Percentiles rank a stretch among this genome's conserved stretches.
Evolutionary conservation across 345 rosid genomes (phyloP).

Genomic region (Populus davidiana): DNA sequence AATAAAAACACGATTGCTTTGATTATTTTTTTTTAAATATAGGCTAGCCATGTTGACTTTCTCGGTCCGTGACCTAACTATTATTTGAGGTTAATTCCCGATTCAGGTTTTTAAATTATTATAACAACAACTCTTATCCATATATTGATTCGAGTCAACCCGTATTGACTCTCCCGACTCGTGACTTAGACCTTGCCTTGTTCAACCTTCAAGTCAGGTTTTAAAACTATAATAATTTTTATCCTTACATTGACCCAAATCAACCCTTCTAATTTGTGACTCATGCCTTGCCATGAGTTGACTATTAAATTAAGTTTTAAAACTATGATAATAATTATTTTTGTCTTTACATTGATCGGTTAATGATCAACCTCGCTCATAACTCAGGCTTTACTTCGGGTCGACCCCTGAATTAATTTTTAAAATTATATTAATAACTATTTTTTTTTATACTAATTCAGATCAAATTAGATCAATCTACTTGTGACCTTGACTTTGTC

Average conservation of each 20-base stretch:
- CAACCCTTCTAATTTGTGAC: accelerated
- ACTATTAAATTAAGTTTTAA: accelerated
- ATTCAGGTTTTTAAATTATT: too few relatives aligned
- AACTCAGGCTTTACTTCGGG: accelerated
- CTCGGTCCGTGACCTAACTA: accelerated
- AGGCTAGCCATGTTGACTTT: accelerated
- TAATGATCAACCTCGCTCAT: accelerated
- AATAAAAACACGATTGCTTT: too few relatives aligned
- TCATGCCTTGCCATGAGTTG: accelerated
- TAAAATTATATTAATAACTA: too few relatives aligned
- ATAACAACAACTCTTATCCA: too few relatives aligned
- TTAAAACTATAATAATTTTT: too few relatives aligned
- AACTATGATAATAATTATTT: too few relatives aligned
- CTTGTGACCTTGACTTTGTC: accelerated
- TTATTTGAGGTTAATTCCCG: accelerated
- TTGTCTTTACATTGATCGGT: too few relatives aligned
- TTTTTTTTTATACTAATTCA: accelerated
- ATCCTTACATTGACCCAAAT: accelerated
- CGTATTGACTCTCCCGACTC: accelerated
- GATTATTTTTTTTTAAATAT: too few relatives aligned
- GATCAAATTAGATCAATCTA: accelerated
- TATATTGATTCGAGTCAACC: accelerated
- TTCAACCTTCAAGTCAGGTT: accelerated
- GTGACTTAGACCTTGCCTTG: accelerated
- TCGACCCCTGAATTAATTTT: accelerated